phyloP scores from a whole-genome alignment of 257 asterid genomes.

The Capsicum pubescens region DNA sequence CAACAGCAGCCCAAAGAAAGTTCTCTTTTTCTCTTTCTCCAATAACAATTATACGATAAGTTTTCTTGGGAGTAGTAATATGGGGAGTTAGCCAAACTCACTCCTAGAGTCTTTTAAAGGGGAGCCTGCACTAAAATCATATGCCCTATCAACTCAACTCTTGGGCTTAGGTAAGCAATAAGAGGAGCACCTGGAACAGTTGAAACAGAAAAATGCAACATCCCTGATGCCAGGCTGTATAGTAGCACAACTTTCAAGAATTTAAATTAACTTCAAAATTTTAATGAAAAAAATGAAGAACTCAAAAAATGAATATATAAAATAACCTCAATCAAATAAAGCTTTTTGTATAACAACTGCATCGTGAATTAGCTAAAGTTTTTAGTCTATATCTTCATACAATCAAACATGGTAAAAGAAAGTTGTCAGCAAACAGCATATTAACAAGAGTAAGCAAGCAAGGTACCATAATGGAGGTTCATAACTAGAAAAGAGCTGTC shows the following conservation, averaged over 20 bases:
- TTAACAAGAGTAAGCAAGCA: not conserved
- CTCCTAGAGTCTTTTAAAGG: not conserved
- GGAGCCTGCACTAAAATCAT: not conserved
- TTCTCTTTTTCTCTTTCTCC: not conserved
- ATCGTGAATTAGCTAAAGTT: not conserved
- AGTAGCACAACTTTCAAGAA: not conserved
- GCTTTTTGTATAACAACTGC: not conserved
- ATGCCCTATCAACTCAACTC: not conserved
- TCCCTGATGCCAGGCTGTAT: not conserved
- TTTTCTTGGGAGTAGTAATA: not conserved
- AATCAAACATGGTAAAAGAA: not conserved
- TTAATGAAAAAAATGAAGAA: not conserved
- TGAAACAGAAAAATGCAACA: not conserved
- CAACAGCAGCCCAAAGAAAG: slow-evolving; percentile 9
- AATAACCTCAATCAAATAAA: not conserved
- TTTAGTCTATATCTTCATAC: not conserved
- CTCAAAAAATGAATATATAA: not conserved
- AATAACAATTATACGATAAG: not conserved
- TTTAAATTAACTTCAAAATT: not conserved
- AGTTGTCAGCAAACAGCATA: not conserved
- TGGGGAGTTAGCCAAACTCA: not conserved
- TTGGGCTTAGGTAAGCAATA: not conserved
- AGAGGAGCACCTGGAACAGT: slow-evolving; percentile 7
- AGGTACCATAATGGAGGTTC: not conserved
- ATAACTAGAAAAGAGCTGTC: not conserved